Evolutionary conservation across 1,284 basidiomycete genomes (phyloP).

Genomic region (Sutorius eximius): DNA sequence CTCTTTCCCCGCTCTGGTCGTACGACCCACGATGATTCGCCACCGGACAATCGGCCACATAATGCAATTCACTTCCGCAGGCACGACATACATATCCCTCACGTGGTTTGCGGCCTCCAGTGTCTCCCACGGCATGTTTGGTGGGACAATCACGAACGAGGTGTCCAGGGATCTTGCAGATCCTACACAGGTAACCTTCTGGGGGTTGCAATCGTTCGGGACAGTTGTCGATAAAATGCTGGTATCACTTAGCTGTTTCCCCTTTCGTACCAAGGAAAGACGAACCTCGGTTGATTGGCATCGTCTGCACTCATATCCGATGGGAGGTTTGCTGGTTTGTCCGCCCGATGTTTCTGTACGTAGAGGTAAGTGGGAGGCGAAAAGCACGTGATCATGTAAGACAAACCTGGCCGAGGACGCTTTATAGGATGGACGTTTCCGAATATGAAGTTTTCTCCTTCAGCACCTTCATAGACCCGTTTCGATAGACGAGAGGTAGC

Average conservation of each 20-base stretch:
- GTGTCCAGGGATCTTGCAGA: slow-evolving; percentile 80
- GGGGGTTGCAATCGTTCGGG: slow-evolving; percentile 73
- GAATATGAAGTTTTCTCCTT: slow-evolving; percentile 67
- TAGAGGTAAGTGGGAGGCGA: background rate
- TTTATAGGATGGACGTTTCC: slow-evolving; percentile 59
- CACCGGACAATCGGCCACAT: slow-evolving; percentile 83
- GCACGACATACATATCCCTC: slow-evolving; percentile 86
- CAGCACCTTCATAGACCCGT: slow-evolving; percentile 48
- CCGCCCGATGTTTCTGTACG: slow-evolving; percentile 30
- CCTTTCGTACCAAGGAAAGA: background rate
- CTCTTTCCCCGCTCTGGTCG: slow-evolving; percentile 47
- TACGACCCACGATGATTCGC: slow-evolving; percentile 45
- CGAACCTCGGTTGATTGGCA: slow-evolving; percentile 74
- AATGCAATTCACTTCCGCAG: slow-evolving; percentile 82
- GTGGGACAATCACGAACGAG: slow-evolving; percentile 86
- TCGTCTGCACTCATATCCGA: slow-evolving; percentile 73
- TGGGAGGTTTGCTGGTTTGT: slow-evolving; percentile 58
- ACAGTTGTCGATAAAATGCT: slow-evolving; percentile 80
- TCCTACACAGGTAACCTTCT: slow-evolving; percentile 83
- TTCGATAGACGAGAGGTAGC: slow-evolving; percentile 45
- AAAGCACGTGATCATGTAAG: background rate
- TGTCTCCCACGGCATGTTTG: slow-evolving; percentile 70
- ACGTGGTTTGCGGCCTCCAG: slow-evolving; percentile 75
- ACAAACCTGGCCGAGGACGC: slow-evolving; percentile 53
- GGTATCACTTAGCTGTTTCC: slow-evolving; percentile 7